Evolutionary conservation across 495 filamentous ascomycete genomes (phyloP), one percentile per base, ranked within the genome.

Genomic region (Symbiotaphrina buchneri): DNA sequence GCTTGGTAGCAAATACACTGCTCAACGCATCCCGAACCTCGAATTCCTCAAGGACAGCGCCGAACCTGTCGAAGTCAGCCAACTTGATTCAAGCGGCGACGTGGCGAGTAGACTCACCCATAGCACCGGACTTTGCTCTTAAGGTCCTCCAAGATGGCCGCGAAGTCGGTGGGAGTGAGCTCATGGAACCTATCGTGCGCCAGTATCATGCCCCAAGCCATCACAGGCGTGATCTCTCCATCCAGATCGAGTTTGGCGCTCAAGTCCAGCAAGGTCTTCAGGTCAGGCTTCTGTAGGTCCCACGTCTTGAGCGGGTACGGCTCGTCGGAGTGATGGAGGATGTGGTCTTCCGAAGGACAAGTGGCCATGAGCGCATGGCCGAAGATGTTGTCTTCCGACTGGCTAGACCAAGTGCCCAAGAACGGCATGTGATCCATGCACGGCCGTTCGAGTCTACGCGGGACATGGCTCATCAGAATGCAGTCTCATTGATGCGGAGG

Each of bases 381-480:
- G n/a, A 59, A 61, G 34, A 71, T 31, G 18, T 41, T 33, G 30
- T 10, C 35, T 29, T 48, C 48, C 19, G 39, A 32, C 33, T 65
- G 63, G 47, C 53, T 51, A 29, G 63, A 56, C 18, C 63, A 53
- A 34, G 72, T 64, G 36, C 74, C 51, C 37, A 79, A 59, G 53
- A 68, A 79, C 41, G 81, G 76, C 46, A 85, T 76, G 52, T 95
- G 87, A 44, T 87, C 77, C 61, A 90, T 85, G 62, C 87, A 97
- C 6, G 82, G 82, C 40, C 69, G 68, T 62, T 97, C 87, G 51
- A 97, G 71, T 49, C 85, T 94, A 53, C 46, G 28, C n/a, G n/a
- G n/a, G n/a, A n/a, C n/a, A n/a, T n/a, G n/a, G n/a, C 27, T 41
- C 38, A 40, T 28, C 27, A 30, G 40, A 40, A 13, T 40, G 18